Percentiles rank a stretch among this genome's conserved stretches.
Evolutionary conservation across 768 basidiomycete genomes (phyloP).

Genomic region (Lentinula sp.): DNA sequence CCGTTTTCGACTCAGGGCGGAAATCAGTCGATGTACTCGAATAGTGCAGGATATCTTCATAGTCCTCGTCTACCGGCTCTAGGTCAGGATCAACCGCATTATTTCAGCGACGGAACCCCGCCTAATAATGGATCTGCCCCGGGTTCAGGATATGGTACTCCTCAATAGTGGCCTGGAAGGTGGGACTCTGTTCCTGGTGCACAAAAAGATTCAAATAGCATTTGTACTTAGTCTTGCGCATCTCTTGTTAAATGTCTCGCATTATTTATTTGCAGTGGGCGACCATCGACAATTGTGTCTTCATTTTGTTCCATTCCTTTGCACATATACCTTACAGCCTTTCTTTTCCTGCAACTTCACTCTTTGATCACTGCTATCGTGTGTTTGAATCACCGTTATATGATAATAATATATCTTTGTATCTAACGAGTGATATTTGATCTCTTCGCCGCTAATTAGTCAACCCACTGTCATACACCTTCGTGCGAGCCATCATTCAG

Average conservation of each 20-base stretch:
- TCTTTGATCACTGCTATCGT: neutral
- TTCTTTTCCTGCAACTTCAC: neutral
- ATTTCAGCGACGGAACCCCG: constrained; percentile 32
- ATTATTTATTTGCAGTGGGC: constrained; percentile 1
- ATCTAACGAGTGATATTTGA: neutral
- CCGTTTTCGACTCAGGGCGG: constrained; percentile 31
- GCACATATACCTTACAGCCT: constrained; percentile 1
- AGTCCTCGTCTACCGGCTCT: constrained; percentile 29
- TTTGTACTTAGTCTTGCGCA: constrained; percentile 4
- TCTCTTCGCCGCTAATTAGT: neutral
- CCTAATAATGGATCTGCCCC: constrained; percentile 15
- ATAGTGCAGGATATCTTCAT: constrained; percentile 12
- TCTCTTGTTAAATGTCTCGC: constrained; percentile 1
- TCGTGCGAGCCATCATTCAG: constrained; percentile 5
- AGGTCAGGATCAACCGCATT: constrained; percentile 20
- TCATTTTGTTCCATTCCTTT: neutral
- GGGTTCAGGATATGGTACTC: constrained; percentile 10
- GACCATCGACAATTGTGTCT: neutral
- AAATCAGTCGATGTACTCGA: constrained; percentile 28
- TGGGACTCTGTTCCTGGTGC: neutral
- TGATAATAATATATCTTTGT: neutral
- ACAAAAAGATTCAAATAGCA: constrained; percentile 5
- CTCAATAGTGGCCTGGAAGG: constrained; percentile 2
- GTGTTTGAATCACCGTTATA: neutral
- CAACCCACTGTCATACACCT: neutral